phyloP scores from a whole-genome alignment of 2,329 filamentous ascomycete species.

The Didymosphaeria variabile region DNA sequence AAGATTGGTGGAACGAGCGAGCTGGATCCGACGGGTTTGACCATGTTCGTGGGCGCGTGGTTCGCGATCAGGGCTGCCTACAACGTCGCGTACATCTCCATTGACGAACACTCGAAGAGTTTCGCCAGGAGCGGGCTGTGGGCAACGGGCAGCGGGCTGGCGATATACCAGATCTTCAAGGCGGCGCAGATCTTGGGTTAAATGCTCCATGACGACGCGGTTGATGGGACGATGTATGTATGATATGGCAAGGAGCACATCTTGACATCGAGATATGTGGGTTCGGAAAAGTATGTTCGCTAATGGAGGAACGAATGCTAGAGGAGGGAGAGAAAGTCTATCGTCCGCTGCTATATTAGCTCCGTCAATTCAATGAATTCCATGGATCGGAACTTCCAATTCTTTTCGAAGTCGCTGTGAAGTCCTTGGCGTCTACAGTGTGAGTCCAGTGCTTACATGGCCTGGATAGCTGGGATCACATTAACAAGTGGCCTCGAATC shows the following conservation, averaged over 20 bases:
- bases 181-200: slow-evolving; percentile 31
- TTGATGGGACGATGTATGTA: not conserved
- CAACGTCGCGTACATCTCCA: slow-evolving; percentile 30
- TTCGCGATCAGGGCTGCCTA: slow-evolving; percentile 32
- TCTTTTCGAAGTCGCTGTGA: too few relatives aligned
- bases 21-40: slow-evolving; percentile 31
- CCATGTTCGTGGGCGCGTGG: slow-evolving; percentile 29
- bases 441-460: too few relatives aligned
- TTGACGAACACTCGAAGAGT: slow-evolving; percentile 30
- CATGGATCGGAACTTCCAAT: too few relatives aligned
- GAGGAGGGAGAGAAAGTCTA: not conserved
- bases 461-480: too few relatives aligned
- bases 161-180: slow-evolving; percentile 34
- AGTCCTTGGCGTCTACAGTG: too few relatives aligned
- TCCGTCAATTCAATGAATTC: too few relatives aligned
- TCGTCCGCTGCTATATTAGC: too few relatives aligned
- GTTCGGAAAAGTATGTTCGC: not conserved
- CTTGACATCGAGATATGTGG: not conserved
- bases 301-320: not conserved
- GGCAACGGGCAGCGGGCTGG: slow-evolving; percentile 23
- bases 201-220: not conserved
- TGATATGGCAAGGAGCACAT: not conserved
- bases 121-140: slow-evolving; percentile 31
- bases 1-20: slow-evolving; percentile 23
- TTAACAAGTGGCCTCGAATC: too few relatives aligned